Conservation (phyloP, 305 asterid genomes). For the Stenogyne calaminthoides region DNA sequence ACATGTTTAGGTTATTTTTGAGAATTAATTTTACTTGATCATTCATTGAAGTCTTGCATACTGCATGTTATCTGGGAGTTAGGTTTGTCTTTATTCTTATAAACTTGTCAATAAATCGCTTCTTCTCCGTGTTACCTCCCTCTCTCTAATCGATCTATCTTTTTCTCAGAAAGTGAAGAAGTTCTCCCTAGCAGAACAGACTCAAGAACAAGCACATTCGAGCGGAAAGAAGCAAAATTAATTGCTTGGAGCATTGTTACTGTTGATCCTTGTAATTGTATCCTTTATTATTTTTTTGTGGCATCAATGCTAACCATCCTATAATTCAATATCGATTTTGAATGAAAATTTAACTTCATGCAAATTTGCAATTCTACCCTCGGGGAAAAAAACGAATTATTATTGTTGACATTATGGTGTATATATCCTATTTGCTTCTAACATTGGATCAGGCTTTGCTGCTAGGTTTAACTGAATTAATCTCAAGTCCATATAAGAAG, state of each 20-base stretch:
- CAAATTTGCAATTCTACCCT: not conserved
- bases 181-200: slow-evolving; percentile 55
- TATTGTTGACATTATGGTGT: not conserved
- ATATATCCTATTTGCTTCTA: not conserved
- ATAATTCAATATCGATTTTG: not conserved
- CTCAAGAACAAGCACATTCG: slow-evolving; percentile 34
- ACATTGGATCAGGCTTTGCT: not conserved
- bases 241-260: slow-evolving; percentile 17
- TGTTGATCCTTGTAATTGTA: slow-evolving; percentile 3
- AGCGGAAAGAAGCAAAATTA: slow-evolving; percentile 36
- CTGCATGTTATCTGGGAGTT: not conserved
- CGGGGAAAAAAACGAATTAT: not conserved
- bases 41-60: not conserved
- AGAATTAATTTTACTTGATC: not conserved
- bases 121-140: not conserved
- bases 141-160: not conserved
- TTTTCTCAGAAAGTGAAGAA: slow-evolving; percentile 63
- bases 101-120: not conserved
- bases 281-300: no score
- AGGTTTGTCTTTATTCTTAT: not conserved
- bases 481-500: not conserved
- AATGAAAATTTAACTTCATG: not conserved
- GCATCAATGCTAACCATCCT: no score
- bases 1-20: not conserved
- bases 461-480: not conserved